Conservation (phyloP, 2,329 filamentous ascomycete species). For the Sporothrix curviconia region DNA sequence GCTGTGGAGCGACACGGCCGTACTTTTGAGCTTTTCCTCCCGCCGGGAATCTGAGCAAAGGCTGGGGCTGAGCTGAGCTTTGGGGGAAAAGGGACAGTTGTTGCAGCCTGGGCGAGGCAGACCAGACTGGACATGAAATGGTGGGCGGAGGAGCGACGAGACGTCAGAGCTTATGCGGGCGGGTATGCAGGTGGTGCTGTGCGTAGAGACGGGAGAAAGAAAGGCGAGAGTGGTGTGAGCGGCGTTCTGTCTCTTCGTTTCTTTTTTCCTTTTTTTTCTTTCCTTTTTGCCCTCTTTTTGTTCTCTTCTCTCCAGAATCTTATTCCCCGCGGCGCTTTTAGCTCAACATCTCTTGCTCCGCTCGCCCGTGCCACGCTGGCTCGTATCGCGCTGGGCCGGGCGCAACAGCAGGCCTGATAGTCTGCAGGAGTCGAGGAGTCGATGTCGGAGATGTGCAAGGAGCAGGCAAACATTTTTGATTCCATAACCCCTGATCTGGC, state of each 20-base stretch:
- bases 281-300: background rate
- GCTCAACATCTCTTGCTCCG: conserved; percentile 8
- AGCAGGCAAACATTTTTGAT: too few species aligned
- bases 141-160: background rate
- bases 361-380: conserved; percentile 1
- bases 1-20: too few species aligned
- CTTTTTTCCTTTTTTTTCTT: background rate
- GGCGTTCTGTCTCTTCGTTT: background rate
- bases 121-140: background rate
- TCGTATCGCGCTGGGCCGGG: too few species aligned
- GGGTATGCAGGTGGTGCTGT: background rate
- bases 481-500: too few species aligned
- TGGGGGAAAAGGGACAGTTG: background rate
- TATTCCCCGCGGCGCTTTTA: background rate
- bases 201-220: background rate
- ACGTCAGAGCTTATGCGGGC: background rate
- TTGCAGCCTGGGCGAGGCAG: conserved; percentile 8
- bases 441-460: background rate
- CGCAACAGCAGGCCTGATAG: too few species aligned
- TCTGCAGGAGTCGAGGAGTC: background rate
- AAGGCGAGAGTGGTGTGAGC: background rate
- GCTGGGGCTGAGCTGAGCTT: background rate
- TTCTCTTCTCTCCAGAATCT: background rate
- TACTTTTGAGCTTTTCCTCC: background rate
- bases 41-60: background rate